Evolutionary conservation across 768 basidiomycete species (phyloP).

Genomic region (Clathrus columnatus): DNA sequence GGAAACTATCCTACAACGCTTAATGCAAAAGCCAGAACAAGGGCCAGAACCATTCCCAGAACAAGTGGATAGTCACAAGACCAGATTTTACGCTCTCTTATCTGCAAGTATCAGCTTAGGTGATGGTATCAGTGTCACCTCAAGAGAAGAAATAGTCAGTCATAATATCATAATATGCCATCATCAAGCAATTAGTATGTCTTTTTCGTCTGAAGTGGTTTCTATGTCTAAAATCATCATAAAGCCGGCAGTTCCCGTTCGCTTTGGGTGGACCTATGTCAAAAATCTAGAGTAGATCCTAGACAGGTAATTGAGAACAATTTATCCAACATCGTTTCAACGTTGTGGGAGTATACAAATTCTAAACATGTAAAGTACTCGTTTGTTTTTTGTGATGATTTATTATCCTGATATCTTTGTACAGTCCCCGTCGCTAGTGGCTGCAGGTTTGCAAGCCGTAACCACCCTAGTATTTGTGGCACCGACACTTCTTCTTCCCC

Average conservation of each 20-base stretch:
- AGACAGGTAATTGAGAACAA: conserved; percentile 44
- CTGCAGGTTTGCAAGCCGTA: conserved; percentile 64
- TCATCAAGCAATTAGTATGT: conserved; percentile 57
- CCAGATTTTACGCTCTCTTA: conserved; percentile 44
- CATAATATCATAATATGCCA: conserved; percentile 63
- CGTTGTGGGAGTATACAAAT: conserved; percentile 40
- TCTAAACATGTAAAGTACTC: conserved; percentile 49
- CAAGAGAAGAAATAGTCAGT: conserved; percentile 39
- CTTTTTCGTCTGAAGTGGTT: neutral
- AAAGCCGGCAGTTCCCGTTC: conserved; percentile 44
- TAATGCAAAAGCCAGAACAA: conserved; percentile 31
- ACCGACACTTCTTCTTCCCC: conserved; percentile 57
- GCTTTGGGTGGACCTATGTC: conserved; percentile 79
- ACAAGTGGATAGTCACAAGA: conserved; percentile 37
- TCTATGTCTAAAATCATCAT: neutral
- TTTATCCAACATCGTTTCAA: conserved; percentile 39
- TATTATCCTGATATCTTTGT: conserved; percentile 20
- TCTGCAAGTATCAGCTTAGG: conserved; percentile 41
- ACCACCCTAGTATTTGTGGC: conserved; percentile 76
- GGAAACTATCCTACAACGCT: conserved; percentile 45
- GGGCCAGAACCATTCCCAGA: too few species aligned
- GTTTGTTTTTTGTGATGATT: neutral
- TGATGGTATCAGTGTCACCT: conserved; percentile 30
- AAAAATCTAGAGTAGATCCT: conserved; percentile 61
- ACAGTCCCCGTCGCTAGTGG: conserved; percentile 13